Evolutionary conservation across 2,329 filamentous ascomycete species (phyloP).

Genomic region (Aspergillus sp.): DNA sequence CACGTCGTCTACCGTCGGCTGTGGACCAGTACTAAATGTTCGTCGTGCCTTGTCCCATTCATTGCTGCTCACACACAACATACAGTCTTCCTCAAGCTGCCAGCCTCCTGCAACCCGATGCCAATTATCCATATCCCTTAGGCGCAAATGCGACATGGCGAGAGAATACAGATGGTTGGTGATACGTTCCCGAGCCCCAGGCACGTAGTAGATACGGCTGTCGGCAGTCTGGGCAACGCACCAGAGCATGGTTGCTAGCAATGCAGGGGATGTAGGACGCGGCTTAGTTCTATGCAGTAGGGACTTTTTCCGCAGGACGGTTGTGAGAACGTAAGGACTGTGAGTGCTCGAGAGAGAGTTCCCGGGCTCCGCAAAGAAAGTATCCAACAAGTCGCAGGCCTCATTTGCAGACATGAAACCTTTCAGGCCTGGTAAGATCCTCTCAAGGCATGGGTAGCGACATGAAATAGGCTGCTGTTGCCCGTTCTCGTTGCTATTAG

Average conservation of each 20-base stretch:
- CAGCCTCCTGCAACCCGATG: background rate
- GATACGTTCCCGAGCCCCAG: constrained; percentile 42
- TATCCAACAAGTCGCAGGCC: constrained; percentile 50
- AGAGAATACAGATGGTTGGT: constrained; percentile 31
- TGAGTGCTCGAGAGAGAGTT: constrained; percentile 43
- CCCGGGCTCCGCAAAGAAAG: constrained; percentile 44
- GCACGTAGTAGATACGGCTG: constrained; percentile 43
- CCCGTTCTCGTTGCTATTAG: background rate
- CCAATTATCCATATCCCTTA: constrained; percentile 25
- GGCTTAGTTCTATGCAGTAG: constrained; percentile 43
- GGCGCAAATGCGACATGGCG: constrained; percentile 31
- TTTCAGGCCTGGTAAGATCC: constrained; percentile 41
- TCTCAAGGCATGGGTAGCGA: constrained; percentile 42
- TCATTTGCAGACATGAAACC: constrained; percentile 41
- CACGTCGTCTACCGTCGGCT: constrained; percentile 38
- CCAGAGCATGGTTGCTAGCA: constrained; percentile 51
- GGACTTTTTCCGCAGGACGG: constrained; percentile 48
- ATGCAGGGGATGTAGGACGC: constrained; percentile 44
- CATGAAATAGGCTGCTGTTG: background rate
- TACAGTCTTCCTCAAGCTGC: background rate
- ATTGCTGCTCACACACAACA: background rate
- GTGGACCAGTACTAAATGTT: background rate
- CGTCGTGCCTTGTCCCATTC: background rate
- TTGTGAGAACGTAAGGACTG: constrained; percentile 50
- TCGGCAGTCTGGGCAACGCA: constrained; percentile 50